phyloP scores from a whole-genome alignment of 1,284 basidiomycete genomes.

The Apiotrichum gracile region DNA sequence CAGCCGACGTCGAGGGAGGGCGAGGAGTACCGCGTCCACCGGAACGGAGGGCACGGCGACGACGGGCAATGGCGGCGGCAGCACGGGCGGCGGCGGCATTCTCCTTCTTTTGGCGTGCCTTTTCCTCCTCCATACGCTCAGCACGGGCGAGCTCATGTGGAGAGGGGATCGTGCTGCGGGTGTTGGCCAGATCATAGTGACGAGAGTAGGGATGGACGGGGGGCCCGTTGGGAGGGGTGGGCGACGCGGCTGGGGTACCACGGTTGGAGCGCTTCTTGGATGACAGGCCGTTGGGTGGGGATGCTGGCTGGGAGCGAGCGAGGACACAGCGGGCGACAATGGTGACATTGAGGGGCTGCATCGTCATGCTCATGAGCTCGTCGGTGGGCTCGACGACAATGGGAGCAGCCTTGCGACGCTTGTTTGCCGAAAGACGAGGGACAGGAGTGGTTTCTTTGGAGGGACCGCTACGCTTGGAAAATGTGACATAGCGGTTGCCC shows the following conservation, averaged over 20 bases:
- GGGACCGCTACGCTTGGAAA: background rate
- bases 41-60: constrained; percentile 13
- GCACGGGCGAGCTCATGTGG: constrained; percentile 25
- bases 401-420: constrained; percentile 9
- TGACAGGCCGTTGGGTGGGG: background rate
- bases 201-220: constrained; percentile 31
- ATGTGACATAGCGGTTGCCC: background rate
- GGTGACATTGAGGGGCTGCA: constrained; percentile 26
- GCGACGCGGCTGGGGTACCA: constrained; percentile 14
- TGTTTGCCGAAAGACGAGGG: constrained; percentile 9
- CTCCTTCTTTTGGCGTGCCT: constrained; percentile 27
- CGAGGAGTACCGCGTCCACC: constrained; percentile 7
- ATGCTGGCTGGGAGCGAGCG: constrained; percentile 8
- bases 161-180: constrained; percentile 26
- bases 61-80: constrained; percentile 20
- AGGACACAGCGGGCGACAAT: constrained; percentile 30
- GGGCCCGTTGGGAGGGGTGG: constrained; percentile 3
- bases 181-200: constrained; percentile 28
- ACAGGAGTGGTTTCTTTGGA: background rate
- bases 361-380: constrained; percentile 12
- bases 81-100: constrained; percentile 27
- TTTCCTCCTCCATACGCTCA: constrained; percentile 24
- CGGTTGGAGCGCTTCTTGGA: constrained; percentile 11
- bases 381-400: constrained; percentile 1
- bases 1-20: constrained; percentile 5